Conservation (phyloP, 306 rosid species). For the Quercus gilva region DNA sequence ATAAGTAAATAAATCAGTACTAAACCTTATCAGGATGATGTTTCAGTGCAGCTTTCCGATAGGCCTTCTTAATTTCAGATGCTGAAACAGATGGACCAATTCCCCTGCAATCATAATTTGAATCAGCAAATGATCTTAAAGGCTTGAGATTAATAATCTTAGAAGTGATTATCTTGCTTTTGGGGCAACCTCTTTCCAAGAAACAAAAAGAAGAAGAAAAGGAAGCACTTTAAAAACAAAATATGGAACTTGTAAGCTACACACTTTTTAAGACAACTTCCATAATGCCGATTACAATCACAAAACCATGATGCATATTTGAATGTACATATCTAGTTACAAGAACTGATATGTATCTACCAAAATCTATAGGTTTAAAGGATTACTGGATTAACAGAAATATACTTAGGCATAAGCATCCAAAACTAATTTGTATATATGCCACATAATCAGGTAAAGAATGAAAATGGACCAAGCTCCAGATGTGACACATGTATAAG, state of each 20-base stretch:
- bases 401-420: neutral
- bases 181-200: neutral
- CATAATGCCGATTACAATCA: neutral
- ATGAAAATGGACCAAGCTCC: neutral
- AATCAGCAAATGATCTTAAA: conserved; percentile 26
- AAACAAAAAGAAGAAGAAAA: neutral
- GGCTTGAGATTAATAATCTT: conserved; percentile 10
- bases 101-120: conserved; percentile 65
- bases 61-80: conserved; percentile 93
- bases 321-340: neutral
- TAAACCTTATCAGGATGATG: conserved; percentile 97
- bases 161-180: conserved; percentile 3
- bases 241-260: too few species aligned
- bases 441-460: neutral
- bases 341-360: neutral
- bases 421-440: neutral
- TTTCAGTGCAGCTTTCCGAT: conserved; percentile 97
- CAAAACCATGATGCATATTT: neutral
- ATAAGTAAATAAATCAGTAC: neutral
- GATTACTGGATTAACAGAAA: neutral
- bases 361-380: neutral
- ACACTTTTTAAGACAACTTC: too few species aligned
- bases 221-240: neutral
- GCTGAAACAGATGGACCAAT: conserved; percentile 74
- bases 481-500: neutral